Percentiles rank a stretch among this genome's conserved stretches.
These are phyloP conservation scores for Moelleriella libera DNA, from an alignment of 2,329 filamentous ascomycete genomes.

Conservation along the genomic window DNA sequence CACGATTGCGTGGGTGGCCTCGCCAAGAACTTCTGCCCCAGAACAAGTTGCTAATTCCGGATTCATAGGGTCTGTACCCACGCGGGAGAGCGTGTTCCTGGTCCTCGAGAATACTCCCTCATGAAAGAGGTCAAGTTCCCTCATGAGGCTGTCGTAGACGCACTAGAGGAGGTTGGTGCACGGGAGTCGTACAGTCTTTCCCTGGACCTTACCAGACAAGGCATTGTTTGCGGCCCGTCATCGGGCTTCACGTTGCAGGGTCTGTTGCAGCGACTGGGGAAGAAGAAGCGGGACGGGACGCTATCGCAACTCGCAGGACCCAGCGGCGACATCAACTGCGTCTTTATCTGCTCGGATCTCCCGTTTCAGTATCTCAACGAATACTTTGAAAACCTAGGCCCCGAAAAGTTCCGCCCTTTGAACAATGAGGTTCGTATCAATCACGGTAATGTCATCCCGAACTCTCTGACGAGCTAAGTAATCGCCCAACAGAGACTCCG, in stretches of 20 bases:
- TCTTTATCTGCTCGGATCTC: conserved; percentile 48
- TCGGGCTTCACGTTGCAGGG: conserved; percentile 43
- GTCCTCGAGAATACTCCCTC: conserved; percentile 36
- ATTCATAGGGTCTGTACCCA: conserved; percentile 37
- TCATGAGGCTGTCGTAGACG: conserved; percentile 38
- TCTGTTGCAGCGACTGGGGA: conserved; percentile 31
- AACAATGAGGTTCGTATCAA: conserved; percentile 19
- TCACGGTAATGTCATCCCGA: background rate
- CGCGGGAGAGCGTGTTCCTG: conserved; percentile 41
- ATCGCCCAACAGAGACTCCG: conserved; percentile 24
- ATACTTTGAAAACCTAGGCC: conserved; percentile 37
- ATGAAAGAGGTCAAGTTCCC: conserved; percentile 37
- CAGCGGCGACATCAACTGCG: conserved; percentile 33
- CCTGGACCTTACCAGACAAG: conserved; percentile 39
- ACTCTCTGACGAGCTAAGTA: conserved; percentile 3
- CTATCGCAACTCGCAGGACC: conserved; percentile 28
- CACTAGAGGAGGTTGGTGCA: conserved; percentile 40
- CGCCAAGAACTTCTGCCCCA: background rate
- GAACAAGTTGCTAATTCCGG: background rate
- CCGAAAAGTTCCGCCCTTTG: conserved; percentile 32
- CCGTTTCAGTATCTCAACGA: conserved; percentile 47
- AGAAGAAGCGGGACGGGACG: conserved; percentile 28
- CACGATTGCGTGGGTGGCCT: conserved; percentile 14
- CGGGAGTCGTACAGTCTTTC: conserved; percentile 38
- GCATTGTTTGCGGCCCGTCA: conserved; percentile 46